A percentile compares a stretch with the other conserved stretches of the same genome.
phyloP scores from a whole-genome alignment of 139 green algal genomes.

The Tetraselmis chui region DNA sequence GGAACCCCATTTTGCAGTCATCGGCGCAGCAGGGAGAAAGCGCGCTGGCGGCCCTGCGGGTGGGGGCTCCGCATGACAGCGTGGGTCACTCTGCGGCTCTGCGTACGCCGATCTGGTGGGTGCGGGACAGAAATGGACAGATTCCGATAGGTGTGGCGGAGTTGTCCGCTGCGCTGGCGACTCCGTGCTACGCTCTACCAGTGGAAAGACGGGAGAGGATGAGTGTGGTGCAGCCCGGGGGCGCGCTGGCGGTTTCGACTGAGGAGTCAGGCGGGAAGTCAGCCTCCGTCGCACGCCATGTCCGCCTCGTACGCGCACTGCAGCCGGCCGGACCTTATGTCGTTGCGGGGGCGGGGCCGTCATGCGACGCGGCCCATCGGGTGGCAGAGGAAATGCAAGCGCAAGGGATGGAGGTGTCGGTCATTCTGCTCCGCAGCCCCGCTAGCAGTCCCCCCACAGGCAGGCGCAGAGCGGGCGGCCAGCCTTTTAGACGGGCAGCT shows the following conservation, averaged over 20 bases:
- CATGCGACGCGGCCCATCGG: not conserved
- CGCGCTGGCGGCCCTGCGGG: too few relatives aligned
- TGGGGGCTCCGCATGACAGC: too few relatives aligned
- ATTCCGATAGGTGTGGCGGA: not conserved
- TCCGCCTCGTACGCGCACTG: not conserved
- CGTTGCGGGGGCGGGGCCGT: not conserved
- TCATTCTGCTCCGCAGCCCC: not conserved
- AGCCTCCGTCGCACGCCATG: not conserved
- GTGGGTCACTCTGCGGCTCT: too few relatives aligned
- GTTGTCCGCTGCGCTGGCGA: not conserved
- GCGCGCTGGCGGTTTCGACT: not conserved
- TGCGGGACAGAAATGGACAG: not conserved
- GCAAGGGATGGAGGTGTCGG: not conserved
- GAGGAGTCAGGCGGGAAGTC: not conserved
- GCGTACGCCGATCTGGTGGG: not conserved
- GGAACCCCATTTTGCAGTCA: too few relatives aligned
- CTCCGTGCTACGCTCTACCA: not conserved
- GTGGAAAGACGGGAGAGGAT: not conserved
- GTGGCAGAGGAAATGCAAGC: not conserved
- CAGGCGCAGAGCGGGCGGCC: too few relatives aligned
- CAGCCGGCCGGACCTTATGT: not conserved
- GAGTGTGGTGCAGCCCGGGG: not conserved
- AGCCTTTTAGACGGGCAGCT: not conserved
- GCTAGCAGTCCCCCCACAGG: too few relatives aligned
- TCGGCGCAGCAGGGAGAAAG: too few relatives aligned